phyloP scores from a whole-genome alignment of 306 rosid species.

The Sechiopsis laciniata region DNA sequence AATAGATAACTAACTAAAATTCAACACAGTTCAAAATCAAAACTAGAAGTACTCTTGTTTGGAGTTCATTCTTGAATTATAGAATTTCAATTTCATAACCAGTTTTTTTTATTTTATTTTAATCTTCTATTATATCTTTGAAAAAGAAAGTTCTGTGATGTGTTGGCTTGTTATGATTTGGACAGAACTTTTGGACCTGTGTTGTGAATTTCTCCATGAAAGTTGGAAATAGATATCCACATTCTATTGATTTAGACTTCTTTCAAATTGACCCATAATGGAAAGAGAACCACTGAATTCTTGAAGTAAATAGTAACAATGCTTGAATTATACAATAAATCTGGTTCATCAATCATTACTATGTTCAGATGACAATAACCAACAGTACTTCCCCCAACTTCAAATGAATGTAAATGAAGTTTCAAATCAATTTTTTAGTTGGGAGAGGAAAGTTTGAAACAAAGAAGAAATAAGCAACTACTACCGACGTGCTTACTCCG shows the following conservation, averaged over 20 bases:
- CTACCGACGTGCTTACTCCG: too few species aligned
- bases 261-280: background rate
- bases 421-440: background rate
- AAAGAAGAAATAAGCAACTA: background rate
- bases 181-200: background rate
- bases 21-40: slow-evolving; percentile 5
- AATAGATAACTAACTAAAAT: slow-evolving; percentile 17
- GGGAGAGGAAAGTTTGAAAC: too few species aligned
- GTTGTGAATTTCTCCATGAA: background rate
- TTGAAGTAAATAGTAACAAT: too few species aligned
- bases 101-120: background rate
- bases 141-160: background rate
- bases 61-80: background rate
- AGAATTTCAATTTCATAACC: background rate
- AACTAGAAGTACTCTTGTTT: background rate
- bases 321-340: slow-evolving; percentile 14
- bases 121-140: background rate
- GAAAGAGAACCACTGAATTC: background rate
- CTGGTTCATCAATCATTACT: background rate
- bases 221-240: background rate
- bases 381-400: background rate
- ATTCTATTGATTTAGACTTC: background rate
- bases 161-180: background rate
- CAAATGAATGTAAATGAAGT: background rate
- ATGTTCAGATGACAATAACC: background rate